These are phyloP conservation scores for Gynochthodes officinalis DNA, from an alignment of 257 asterid species.

Conservation along the genomic window DNA sequence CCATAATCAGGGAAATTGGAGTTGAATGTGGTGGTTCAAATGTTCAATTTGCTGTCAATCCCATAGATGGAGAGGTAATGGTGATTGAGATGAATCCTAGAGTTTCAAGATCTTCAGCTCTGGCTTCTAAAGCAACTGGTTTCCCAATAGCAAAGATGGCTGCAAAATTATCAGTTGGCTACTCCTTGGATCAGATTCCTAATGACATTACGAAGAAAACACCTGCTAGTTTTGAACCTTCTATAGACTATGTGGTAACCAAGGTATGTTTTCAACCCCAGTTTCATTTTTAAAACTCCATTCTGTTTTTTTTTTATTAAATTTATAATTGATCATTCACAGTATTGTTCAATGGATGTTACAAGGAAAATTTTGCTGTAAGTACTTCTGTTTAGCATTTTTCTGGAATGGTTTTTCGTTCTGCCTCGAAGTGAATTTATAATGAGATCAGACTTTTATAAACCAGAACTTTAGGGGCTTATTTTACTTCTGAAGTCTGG, in stretches of 20 bases:
- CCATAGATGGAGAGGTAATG: constrained; percentile 97
- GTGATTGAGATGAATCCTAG: constrained; percentile 98
- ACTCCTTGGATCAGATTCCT: constrained; percentile 93
- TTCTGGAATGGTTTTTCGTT: background rate
- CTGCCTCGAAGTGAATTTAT: background rate
- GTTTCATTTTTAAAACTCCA: constrained; percentile 3
- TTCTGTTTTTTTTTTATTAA: background rate
- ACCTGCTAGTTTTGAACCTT: constrained; percentile 99
- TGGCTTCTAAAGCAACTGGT: constrained; percentile 99
- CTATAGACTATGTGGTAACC: constrained; percentile 93
- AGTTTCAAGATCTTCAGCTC: constrained; percentile 92
- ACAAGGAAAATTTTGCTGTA: background rate
- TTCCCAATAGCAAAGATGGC: constrained; percentile 99
- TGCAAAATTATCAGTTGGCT: constrained; percentile 94
- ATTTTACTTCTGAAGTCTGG: background rate
- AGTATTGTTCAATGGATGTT: background rate
- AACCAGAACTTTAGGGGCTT: background rate
- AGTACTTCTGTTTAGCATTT: background rate
- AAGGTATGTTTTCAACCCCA: constrained; percentile 47
- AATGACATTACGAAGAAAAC: constrained; percentile 96
- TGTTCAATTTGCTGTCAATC: constrained; percentile 93
- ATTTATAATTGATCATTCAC: background rate
- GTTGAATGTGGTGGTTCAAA: constrained; percentile 99
- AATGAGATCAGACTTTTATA: background rate
- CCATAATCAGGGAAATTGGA: constrained; percentile 96